Evolutionary conservation across 805 yeast species (phyloP).

Genomic region (Yamadazyma kitorensis): DNA sequence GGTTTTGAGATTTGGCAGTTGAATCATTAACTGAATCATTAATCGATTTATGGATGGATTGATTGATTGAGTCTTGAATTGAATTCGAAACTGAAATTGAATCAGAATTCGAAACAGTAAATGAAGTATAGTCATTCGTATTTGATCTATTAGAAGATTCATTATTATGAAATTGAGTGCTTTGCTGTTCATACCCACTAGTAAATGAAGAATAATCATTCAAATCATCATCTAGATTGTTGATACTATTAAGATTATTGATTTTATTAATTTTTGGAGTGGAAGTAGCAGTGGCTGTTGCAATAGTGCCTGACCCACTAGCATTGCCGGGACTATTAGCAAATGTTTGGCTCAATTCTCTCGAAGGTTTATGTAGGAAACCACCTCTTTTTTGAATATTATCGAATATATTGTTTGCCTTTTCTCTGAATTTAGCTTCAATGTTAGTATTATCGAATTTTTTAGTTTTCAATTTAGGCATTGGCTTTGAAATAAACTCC

Average conservation of each 20-base stretch:
- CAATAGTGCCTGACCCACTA: neutral
- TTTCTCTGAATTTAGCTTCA: constrained; percentile 33
- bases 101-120: constrained; percentile 3
- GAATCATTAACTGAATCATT: too few species aligned
- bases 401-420: constrained; percentile 38
- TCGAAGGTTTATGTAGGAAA: constrained; percentile 10
- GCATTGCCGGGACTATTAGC: neutral
- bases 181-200: constrained; percentile 27
- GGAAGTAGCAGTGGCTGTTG: constrained; percentile 33
- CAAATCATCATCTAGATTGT: constrained; percentile 5
- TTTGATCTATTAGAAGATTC: neutral
- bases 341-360: neutral
- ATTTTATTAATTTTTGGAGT: constrained; percentile 33
- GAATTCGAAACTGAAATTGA: too few species aligned
- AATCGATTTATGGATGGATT: too few species aligned
- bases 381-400: constrained; percentile 37
- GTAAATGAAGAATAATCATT: constrained; percentile 31
- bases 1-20: too few species aligned
- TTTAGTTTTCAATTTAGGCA: constrained; percentile 27
- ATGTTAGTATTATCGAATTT: constrained; percentile 30
- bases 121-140: constrained; percentile 15
- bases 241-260: constrained; percentile 14
- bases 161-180: constrained; percentile 11
- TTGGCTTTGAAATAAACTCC: neutral
- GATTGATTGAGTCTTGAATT: too few species aligned